phyloP scores from a whole-genome alignment of 768 basidiomycete genomes.

The Amanita exitialis region DNA sequence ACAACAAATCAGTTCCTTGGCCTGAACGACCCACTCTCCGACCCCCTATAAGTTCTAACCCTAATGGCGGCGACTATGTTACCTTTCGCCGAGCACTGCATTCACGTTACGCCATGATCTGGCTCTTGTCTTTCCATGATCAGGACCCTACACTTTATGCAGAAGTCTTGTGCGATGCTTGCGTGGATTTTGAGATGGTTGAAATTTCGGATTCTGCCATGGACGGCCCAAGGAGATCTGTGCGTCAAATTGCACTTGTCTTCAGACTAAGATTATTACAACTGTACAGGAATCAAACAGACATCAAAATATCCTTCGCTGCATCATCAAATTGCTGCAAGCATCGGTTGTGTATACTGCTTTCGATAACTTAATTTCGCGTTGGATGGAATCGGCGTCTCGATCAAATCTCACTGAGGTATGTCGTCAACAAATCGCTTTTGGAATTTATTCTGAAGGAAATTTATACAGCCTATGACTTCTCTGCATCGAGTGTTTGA shows the following conservation, averaged over 20 bases:
- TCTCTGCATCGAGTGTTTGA: slow-evolving; percentile 50
- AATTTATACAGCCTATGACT: slow-evolving; percentile 32
- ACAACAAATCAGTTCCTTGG: slow-evolving; percentile 40
- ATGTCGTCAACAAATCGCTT: background rate
- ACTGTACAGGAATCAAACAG: slow-evolving; percentile 10
- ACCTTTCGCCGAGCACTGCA: slow-evolving; percentile 45
- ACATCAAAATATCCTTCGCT: slow-evolving; percentile 36
- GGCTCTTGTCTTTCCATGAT: slow-evolving; percentile 63
- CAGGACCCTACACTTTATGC: slow-evolving; percentile 46
- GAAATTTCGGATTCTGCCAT: background rate
- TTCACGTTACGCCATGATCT: slow-evolving; percentile 46
- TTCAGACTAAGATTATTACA: background rate
- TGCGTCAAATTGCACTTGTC: background rate
- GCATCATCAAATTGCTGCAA: slow-evolving; percentile 45
- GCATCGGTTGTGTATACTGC: slow-evolving; percentile 42
- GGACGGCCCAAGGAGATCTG: slow-evolving; percentile 4
- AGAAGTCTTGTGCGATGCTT: slow-evolving; percentile 41
- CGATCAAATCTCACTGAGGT: background rate
- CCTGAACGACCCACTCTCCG: slow-evolving; percentile 31
- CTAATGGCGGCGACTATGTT: slow-evolving; percentile 66
- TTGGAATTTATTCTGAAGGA: background rate
- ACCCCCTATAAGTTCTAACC: slow-evolving; percentile 26
- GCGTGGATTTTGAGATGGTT: slow-evolving; percentile 32
- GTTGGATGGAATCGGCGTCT: slow-evolving; percentile 45
- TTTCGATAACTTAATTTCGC: slow-evolving; percentile 47